phyloP scores from a whole-genome alignment of 2,329 filamentous ascomycete genomes.

The Cladorrhinum sp. region DNA sequence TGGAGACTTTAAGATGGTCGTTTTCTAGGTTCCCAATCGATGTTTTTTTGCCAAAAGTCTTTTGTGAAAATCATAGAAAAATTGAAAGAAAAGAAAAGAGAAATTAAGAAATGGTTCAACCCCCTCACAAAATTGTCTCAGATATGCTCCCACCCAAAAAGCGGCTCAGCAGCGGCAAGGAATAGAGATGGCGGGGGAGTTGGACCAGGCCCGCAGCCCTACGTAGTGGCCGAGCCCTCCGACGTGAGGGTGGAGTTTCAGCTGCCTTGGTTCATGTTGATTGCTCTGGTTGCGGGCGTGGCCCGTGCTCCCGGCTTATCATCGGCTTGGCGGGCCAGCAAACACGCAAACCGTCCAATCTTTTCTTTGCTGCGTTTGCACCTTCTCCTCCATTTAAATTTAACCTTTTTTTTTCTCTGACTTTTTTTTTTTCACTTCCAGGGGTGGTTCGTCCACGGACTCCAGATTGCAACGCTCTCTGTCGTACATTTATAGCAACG shows the following conservation, averaged over 20 bases:
- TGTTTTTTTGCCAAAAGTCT: neutral
- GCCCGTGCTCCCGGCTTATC: constrained; percentile 19
- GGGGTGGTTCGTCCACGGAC: neutral
- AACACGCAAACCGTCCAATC: constrained; percentile 2
- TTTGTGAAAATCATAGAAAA: neutral
- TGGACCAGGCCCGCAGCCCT: constrained; percentile 12
- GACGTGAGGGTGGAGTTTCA: constrained; percentile 20
- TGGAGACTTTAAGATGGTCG: too few relatives aligned
- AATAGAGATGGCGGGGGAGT: neutral
- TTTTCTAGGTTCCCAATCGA: neutral
- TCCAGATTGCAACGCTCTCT: neutral
- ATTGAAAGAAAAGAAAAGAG: neutral
- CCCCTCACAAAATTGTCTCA: neutral
- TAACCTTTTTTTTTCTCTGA: neutral
- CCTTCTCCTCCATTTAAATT: neutral
- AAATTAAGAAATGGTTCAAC: too few relatives aligned
- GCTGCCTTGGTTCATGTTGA: constrained; percentile 18
- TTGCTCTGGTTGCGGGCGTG: neutral
- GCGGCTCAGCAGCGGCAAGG: neutral
- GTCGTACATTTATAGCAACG: neutral
- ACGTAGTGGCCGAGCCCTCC: constrained; percentile 9
- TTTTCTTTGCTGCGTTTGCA: neutral
- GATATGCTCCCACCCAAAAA: neutral
- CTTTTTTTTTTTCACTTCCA: too few relatives aligned
- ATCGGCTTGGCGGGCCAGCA: constrained; percentile 10